Percentiles rank a stretch among this genome's conserved stretches.
Conservation (phyloP, 2,329 filamentous ascomycete genomes). For the Sporothrix phasma region DNA sequence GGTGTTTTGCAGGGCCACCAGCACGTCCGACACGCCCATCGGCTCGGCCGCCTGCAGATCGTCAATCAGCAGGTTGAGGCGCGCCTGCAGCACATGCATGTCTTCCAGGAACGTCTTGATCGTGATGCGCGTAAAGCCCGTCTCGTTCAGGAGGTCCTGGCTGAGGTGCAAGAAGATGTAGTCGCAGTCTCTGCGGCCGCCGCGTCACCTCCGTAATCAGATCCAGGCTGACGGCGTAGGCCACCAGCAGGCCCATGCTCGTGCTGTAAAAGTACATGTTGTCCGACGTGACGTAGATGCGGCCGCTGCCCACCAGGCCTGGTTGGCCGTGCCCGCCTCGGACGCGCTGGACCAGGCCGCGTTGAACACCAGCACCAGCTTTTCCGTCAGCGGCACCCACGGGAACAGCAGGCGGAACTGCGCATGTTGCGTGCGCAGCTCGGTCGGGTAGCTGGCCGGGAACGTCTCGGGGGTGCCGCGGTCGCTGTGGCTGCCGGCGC, state of each 20-base stretch:
- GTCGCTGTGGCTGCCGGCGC: neutral
- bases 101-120: constrained; percentile 92
- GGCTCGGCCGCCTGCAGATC: constrained; percentile 65
- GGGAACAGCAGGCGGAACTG: constrained; percentile 92
- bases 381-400: constrained; percentile 63
- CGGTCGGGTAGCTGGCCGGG: constrained; percentile 67
- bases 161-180: constrained; percentile 75
- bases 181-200: constrained; percentile 82
- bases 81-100: constrained; percentile 66
- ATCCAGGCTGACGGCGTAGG: constrained; percentile 65
- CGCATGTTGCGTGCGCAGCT: constrained; percentile 76
- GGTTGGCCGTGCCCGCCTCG: constrained; percentile 33
- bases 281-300: constrained; percentile 77
- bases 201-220: constrained; percentile 78
- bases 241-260: constrained; percentile 80
- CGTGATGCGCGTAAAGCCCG: constrained; percentile 62
- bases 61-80: constrained; percentile 77
- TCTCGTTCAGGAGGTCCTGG: constrained; percentile 49
- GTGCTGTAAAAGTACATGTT: constrained; percentile 96
- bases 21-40: constrained; percentile 56
- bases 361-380: constrained; percentile 82
- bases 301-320: constrained; percentile 54
- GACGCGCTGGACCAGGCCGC: constrained; percentile 65
- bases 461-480: constrained; percentile 48
- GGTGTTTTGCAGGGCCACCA: constrained; percentile 64